Evolutionary conservation across 345 rosid genomes (phyloP).

Genomic region (Anacardium occidentale): DNA sequence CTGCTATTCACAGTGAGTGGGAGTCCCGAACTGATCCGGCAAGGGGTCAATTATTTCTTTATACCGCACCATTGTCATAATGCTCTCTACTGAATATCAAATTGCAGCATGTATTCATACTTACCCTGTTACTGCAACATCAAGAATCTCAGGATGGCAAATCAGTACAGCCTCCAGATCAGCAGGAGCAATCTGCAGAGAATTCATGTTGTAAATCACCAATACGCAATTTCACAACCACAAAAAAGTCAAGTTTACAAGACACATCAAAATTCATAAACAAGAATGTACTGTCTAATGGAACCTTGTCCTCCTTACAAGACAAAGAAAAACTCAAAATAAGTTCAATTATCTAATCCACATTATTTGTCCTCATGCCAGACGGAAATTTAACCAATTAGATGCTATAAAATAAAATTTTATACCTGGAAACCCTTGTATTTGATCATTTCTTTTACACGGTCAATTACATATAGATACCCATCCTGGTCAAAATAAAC

Average conservation of each 20-base stretch:
- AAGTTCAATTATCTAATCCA: not conserved
- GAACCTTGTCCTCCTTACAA: not conserved
- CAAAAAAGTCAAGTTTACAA: not conserved
- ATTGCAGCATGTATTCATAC: slow-evolving; percentile 12
- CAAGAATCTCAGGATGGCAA: slow-evolving; percentile 68
- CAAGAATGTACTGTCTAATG: not conserved
- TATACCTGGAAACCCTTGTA: slow-evolving; percentile 89
- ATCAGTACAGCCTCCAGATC: slow-evolving; percentile 75
- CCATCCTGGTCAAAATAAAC: slow-evolving; percentile 74
- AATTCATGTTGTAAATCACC: not conserved
- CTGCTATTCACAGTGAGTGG: not conserved
- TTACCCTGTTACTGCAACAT: slow-evolving; percentile 76
- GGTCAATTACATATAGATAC: slow-evolving; percentile 60
- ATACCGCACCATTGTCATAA: slow-evolving; percentile 7
- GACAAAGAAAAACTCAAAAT: not conserved
- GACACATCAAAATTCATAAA: not conserved
- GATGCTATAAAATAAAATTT: not conserved
- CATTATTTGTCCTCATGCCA: slow-evolving; percentile 2
- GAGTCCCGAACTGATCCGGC: not conserved
- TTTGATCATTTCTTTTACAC: slow-evolving; percentile 80
- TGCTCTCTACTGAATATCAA: not conserved
- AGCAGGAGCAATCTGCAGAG: slow-evolving; percentile 79
- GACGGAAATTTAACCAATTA: not conserved
- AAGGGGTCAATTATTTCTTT: not conserved
- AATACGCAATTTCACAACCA: not conserved